Evolutionary conservation across 176 grass and related monocot species (phyloP), one percentile per base, ranked within the genome.

Genomic region (Aegilops sharonensis): DNA sequence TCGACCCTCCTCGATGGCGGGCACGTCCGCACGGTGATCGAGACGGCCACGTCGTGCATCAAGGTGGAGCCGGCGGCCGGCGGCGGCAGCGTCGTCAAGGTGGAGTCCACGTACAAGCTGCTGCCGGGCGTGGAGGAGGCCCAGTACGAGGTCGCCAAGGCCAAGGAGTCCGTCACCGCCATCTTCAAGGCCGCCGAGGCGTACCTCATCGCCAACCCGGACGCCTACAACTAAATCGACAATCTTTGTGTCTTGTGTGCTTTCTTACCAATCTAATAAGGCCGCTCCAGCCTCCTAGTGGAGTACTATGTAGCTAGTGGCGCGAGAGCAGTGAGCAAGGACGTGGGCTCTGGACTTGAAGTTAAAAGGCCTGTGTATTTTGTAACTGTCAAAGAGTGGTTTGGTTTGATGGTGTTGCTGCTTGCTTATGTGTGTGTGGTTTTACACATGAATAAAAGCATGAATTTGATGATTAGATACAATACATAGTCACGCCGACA

Each of bases 31-130:
- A 50, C 76, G 18, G 43, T 39, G 6, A 47, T 93, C 50, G 88
- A 94, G 66, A 80, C 88, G 1, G 76, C 80, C 27, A 83, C 85
- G 2, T 78, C 85, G 21, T 85, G 92, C 86, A 77, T 94, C 83
- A 92, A 90, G 85, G 62, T 97, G 3, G 92, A 92, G 80, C 65
- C 94, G 2, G 81, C 72, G 15, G 75, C 67, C 78, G 52, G 35
- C 64, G 89, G 89, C 67, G 92, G 94, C 2, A 79, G 89, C 32
- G 29, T 92, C 6, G 85, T 85, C 50, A 97, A 94, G 79, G 83
- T 97, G 56, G 63, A 78, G 14, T 21, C 84, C 10, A 82, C 78
- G 1, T 92, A 72, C 70, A 85, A 90, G 84, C 87, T 81, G 11
- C 36, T 97, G 17, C 85, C 91, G 2, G 89, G 87, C 6, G 89